Base-by-base conservation (phyloP, 2,329 filamentous ascomycete genomes). In the Aspergillus thermomutatus region DNA sequence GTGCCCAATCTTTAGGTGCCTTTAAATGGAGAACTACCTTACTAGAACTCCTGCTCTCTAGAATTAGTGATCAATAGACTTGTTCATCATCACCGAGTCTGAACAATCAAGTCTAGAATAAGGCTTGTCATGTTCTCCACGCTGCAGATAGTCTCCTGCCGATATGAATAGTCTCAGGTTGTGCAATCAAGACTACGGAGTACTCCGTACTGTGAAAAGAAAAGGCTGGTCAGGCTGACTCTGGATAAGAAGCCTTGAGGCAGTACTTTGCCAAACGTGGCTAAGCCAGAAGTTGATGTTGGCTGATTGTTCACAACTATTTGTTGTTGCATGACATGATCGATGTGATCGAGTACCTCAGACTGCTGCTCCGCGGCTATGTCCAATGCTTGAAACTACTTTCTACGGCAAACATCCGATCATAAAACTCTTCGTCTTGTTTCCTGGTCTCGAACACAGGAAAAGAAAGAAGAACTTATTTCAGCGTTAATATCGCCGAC, bases 41-140 rank as follows among this genome's bases (percentile, higher is more conserved):
- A 21, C 19, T 25, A 25, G 21, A 23, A n/a, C 11, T 25, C 4
- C 43, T 11, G 21, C 14, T 17, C 2, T 17, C 5, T 37, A 17
- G 31, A 37, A 37, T 46, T 46, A 46, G 43, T 46, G 46, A 50
- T 23, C 34, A 26, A 49, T 54, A 37, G 51, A 54, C 55, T 46
- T 61, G 63, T 51, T 59, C 47, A 57, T 62, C 56, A 54, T 59
- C 49, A 58, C 58, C 47, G 2, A 21, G 40, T 43, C 19, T 9
- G 21, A 23, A 23, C 31, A 17, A 58, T 59, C 43, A 11, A 5
- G 28, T 31, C 28, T 5, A 31, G 28, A 10, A 31, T 31, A 5
- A 6, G 3, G 19, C n/a, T 11, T 23, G 10, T 11, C 40, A 3
- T 19, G n/a, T n/a, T 43, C 40, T 43, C n/a, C 40, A 21, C 6